Evolutionary conservation across 345 rosid genomes (phyloP), one percentile per base, ranked within the genome.

Genomic region (Lumnitzera littorea): DNA sequence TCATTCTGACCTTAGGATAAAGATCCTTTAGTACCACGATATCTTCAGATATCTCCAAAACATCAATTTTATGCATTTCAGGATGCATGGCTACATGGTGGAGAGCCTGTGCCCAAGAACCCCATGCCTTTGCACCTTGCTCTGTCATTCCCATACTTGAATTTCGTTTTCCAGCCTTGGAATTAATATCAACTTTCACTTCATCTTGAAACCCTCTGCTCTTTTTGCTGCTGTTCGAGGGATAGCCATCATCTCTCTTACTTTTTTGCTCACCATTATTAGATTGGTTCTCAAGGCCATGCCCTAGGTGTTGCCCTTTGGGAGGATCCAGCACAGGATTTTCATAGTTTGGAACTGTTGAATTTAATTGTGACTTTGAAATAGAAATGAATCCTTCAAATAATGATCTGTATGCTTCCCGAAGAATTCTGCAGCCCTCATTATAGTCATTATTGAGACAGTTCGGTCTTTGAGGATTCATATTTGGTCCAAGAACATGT

Each of bases 401-500:
- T 53, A 91, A 91, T 59, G 96, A 79, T 41, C 86, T 58, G 74
- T 86, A 91, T 51, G 92, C 86, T 58, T 76, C 80, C 31, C 66
- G 69, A 20, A 90, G 99, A 79, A 83, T 64, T 69, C 79, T 70
- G 78, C 95, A 84, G 63, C 96, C 99, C 53, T 75, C 82, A 62
- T 51, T 54, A 67, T 94, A 94, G 82, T 94, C 90, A 24, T 70
- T 65, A 24, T 75, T 67, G 20, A 94, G 87, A 61, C 73, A 83
- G 67, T 94, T 75, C 48, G 99, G 97, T 70, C 96, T 80, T 48
- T 74, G 73, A 24, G 90, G 95, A 66, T 94, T 94, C 99, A 90
- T 90, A 70, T 94, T 90, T 47, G 99, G 99, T 55, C 99, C 97
- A 78, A 94, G 89, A 67, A 94, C 95, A 77, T 94, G 97, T 76